Evolutionary conservation across 2,329 filamentous ascomycete genomes (phyloP).

Genomic region (Pyrenochaeta sp.): DNA sequence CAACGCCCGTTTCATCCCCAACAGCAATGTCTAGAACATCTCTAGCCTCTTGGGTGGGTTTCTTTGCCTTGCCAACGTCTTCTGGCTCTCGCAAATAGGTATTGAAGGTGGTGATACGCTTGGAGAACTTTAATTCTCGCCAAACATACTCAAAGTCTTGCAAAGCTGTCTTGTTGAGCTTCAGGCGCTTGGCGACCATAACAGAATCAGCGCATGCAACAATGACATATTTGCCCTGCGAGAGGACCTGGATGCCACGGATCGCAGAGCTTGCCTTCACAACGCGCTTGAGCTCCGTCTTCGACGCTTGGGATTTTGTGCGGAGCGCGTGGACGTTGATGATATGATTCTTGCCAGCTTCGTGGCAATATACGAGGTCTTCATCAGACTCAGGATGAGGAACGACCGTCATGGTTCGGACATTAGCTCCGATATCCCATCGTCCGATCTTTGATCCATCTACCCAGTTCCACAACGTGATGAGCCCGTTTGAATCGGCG

Average conservation of each 20-base stretch:
- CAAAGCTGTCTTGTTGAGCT: constrained; percentile 41
- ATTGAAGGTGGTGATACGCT: constrained; percentile 62
- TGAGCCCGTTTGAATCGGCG: constrained; percentile 59
- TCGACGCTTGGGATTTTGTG: constrained; percentile 34
- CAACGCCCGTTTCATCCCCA: constrained; percentile 78
- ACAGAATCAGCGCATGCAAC: constrained; percentile 64
- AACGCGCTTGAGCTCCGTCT: constrained; percentile 46
- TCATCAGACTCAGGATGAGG: constrained; percentile 37
- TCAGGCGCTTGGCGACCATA: constrained; percentile 65
- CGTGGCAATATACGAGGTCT: constrained; percentile 52
- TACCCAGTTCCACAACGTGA: constrained; percentile 68
- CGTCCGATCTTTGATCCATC: constrained; percentile 53
- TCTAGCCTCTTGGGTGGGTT: constrained; percentile 40
- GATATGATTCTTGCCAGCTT: constrained; percentile 50
- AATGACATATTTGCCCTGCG: constrained; percentile 67
- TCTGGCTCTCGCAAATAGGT: constrained; percentile 64
- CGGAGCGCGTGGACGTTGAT: constrained; percentile 47
- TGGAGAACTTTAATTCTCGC: constrained; percentile 64
- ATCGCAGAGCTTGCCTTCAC: constrained; percentile 51
- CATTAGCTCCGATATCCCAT: constrained; percentile 53
- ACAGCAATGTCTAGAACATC: constrained; percentile 75
- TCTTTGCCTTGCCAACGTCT: constrained; percentile 36
- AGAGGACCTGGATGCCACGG: constrained; percentile 54
- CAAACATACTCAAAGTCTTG: constrained; percentile 59
- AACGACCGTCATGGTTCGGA: constrained; percentile 44